These are phyloP conservation scores for Clarireedia hainanense DNA, from an alignment of 2,329 filamentous ascomycete species.

Conservation along the genomic window DNA sequence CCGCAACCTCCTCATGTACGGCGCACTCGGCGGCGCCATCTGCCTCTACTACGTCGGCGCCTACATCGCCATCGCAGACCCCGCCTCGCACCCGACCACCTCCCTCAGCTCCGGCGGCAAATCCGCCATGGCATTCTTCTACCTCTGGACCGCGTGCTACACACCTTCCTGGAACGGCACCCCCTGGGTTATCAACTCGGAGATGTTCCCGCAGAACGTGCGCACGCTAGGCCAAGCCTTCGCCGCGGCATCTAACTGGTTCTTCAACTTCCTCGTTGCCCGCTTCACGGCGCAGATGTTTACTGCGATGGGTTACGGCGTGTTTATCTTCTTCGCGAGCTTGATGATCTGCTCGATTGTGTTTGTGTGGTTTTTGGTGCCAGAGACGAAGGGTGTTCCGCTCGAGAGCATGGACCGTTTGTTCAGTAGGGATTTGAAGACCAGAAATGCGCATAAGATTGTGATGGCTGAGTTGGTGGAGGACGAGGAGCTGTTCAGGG, in stretches of 20 bases:
- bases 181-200: constrained; percentile 23
- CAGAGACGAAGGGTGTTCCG: constrained; percentile 59
- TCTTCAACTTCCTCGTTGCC: constrained; percentile 58
- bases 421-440: constrained; percentile 35
- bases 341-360: constrained; percentile 50
- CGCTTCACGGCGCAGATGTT: constrained; percentile 63
- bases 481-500: constrained; percentile 21
- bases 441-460: constrained; percentile 20
- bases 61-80: constrained; percentile 29
- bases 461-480: constrained; percentile 21
- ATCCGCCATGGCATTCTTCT: constrained; percentile 63
- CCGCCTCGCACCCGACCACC: constrained; percentile 28
- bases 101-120: constrained; percentile 36
- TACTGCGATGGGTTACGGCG: constrained; percentile 49
- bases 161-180: constrained; percentile 26
- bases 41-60: constrained; percentile 23
- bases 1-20: constrained; percentile 34
- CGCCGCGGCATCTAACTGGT: constrained; percentile 65
- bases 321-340: constrained; percentile 62
- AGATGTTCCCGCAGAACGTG: constrained; percentile 44
- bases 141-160: constrained; percentile 53
- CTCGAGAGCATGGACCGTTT: constrained; percentile 58
- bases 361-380: constrained; percentile 56
- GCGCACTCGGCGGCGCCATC: constrained; percentile 12
- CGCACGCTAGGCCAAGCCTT: constrained; percentile 64